Conservation (phyloP, 192 early-diverging fungal genomes). For the Gigaspora rosea region DNA sequence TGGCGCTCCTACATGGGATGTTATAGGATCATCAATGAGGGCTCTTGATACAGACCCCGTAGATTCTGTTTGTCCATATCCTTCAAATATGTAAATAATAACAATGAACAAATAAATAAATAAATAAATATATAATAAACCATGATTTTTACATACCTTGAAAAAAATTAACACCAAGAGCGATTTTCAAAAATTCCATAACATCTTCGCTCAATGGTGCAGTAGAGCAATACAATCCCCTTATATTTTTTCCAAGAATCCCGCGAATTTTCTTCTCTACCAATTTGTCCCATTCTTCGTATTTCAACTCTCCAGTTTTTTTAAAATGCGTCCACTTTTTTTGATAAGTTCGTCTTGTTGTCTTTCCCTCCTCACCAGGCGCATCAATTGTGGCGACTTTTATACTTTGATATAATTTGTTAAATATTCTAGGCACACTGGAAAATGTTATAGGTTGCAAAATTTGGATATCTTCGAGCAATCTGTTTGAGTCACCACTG, state of each 20-base stretch:
- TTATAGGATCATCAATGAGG: not conserved
- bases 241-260: conserved; percentile 79
- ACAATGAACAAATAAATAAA: too few relatives aligned
- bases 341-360: conserved; percentile 61
- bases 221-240: conserved; percentile 79
- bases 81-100: too few relatives aligned
- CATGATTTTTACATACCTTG: conserved; percentile 57
- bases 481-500: conserved; percentile 42
- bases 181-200: conserved; percentile 83
- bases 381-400: conserved; percentile 64
- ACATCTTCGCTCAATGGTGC: conserved; percentile 88
- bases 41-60: not conserved
- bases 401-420: conserved; percentile 88
- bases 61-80: conserved; percentile 39
- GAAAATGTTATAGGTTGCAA: conserved; percentile 85
- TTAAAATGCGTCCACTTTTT: conserved; percentile 58
- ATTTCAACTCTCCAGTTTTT: conserved; percentile 52
- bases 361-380: conserved; percentile 60
- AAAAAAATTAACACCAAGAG: conserved; percentile 75
- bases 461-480: conserved; percentile 68
- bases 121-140: too few relatives aligned
- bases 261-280: conserved; percentile 68
- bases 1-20: not conserved
- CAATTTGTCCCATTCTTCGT: conserved; percentile 75
- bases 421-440: conserved; percentile 93